A percentile compares a stretch with the other conserved stretches of the same genome.
Evolutionary conservation across 176 grass and related monocot species (phyloP).

Genomic region (Oryza rufipogon): DNA sequence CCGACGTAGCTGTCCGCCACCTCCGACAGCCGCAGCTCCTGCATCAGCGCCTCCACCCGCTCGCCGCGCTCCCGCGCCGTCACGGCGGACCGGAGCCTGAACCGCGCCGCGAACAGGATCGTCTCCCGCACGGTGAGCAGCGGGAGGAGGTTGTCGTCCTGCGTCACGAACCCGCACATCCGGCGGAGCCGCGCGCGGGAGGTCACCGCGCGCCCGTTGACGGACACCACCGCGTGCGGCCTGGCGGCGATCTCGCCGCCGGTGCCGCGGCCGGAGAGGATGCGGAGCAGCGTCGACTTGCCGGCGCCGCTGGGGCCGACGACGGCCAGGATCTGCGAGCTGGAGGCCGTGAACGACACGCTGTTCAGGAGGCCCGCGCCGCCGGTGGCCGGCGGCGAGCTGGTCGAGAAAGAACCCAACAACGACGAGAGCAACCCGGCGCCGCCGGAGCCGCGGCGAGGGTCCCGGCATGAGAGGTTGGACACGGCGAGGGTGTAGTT

Average conservation of each 20-base stretch:
- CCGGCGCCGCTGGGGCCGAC: conserved; percentile 85
- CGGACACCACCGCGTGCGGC: conserved; percentile 46
- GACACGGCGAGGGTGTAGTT: conserved; percentile 54
- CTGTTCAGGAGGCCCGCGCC: conserved; percentile 52
- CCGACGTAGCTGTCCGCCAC: conserved; percentile 83
- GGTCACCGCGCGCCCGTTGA: conserved; percentile 52
- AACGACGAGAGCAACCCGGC: conserved; percentile 23
- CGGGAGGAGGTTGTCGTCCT: conserved; percentile 95
- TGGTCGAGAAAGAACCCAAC: not conserved
- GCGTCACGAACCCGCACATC: conserved; percentile 82
- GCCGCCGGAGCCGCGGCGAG: conserved; percentile 6
- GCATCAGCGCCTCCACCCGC: conserved; percentile 63
- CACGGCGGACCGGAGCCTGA: conserved; percentile 51
- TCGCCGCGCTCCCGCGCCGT: conserved; percentile 43
- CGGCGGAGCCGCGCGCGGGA: conserved; percentile 58
- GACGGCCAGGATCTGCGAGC: conserved; percentile 77
- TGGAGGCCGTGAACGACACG: conserved; percentile 70
- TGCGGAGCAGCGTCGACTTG: conserved; percentile 89
- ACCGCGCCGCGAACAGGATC: conserved; percentile 69
- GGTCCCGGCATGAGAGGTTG: conserved; percentile 63
- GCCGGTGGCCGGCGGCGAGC: not conserved
- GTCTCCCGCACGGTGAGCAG: conserved; percentile 93
- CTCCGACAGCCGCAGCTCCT: conserved; percentile 67
- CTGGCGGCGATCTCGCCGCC: conserved; percentile 45
- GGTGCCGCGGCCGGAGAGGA: conserved; percentile 72